Evolutionary conservation across 108 stramenopile species (phyloP).

Genomic region (Cyclostephanos tholiformis): DNA sequence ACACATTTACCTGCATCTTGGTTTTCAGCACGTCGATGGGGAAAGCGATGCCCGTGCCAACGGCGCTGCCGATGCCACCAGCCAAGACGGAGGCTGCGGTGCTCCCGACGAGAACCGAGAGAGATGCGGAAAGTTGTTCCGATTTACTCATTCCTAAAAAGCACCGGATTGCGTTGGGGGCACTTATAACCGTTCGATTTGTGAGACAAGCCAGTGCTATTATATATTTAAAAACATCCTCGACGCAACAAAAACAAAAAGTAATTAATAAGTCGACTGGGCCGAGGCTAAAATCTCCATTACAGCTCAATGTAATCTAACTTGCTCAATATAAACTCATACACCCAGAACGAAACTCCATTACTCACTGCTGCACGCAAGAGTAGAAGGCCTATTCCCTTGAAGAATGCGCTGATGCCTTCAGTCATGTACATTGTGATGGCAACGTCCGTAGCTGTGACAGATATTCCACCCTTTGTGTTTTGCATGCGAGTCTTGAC

Average conservation of each 20-base stretch:
- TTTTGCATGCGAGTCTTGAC: conserved; percentile 57
- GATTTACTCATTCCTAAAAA: not conserved
- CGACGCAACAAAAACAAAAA: too few relatives aligned
- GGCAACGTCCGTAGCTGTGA: conserved; percentile 36
- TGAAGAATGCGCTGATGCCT: not conserved
- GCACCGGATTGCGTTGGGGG: too few relatives aligned
- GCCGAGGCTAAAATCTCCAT: too few relatives aligned
- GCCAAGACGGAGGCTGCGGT: conserved; percentile 36
- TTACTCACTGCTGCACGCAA: conserved; percentile 6
- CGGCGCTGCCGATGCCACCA: conserved; percentile 54
- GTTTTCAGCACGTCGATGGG: conserved; percentile 60
- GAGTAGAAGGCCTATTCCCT: not conserved
- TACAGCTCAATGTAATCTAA: too few relatives aligned
- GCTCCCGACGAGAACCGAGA: conserved; percentile 16
- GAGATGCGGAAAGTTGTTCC: not conserved
- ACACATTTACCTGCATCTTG: conserved; percentile 34
- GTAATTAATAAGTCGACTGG: too few relatives aligned
- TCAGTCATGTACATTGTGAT: conserved; percentile 37
- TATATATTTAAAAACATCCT: too few relatives aligned
- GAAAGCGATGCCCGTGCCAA: conserved; percentile 49
- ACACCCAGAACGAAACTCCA: conserved; percentile 1
- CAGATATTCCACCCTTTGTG: conserved; percentile 13
- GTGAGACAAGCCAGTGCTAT: too few relatives aligned
- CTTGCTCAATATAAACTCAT: not conserved
- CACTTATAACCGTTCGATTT: too few relatives aligned